Evolutionary conservation across 768 basidiomycete genomes (phyloP).

Genomic region (Amanita muscaria): DNA sequence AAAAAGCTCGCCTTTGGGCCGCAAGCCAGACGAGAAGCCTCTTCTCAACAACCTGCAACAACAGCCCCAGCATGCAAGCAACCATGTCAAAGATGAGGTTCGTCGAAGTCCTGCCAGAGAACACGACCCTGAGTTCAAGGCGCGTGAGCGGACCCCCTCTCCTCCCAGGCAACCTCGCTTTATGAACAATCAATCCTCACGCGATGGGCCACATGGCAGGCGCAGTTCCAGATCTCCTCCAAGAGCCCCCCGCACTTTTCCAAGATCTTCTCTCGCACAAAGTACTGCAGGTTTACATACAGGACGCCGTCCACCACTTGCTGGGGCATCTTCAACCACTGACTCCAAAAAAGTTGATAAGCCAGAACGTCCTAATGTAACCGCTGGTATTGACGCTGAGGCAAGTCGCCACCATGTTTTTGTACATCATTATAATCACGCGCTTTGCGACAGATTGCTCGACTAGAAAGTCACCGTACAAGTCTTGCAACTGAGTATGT

Average conservation of each 20-base stretch:
- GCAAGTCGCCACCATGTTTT: conserved; percentile 7
- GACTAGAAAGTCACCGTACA: conserved; percentile 29
- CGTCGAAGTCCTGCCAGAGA: conserved; percentile 13
- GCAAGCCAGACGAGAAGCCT: background rate
- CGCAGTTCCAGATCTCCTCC: conserved; percentile 29
- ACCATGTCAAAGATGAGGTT: conserved; percentile 9
- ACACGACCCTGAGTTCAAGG: conserved; percentile 14
- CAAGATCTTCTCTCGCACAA: conserved; percentile 13
- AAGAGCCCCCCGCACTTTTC: conserved; percentile 28
- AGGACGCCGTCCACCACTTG: conserved; percentile 13
- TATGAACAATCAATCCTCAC: conserved; percentile 10
- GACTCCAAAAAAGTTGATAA: conserved; percentile 4
- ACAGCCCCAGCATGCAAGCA: background rate
- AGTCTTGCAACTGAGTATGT: conserved; percentile 31
- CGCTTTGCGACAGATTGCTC: conserved; percentile 19
- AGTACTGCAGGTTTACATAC: conserved; percentile 12
- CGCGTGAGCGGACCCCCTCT: conserved; percentile 15
- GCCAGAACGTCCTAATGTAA: conserved; percentile 2
- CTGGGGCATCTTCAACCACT: background rate
- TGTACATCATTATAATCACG: background rate
- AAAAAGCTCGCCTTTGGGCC: background rate
- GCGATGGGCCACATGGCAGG: conserved; percentile 12
- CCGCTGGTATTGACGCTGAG: conserved; percentile 16
- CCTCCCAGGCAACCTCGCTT: conserved; percentile 18
- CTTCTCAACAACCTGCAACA: background rate